Base-by-base conservation (phyloP, 495 filamentous ascomycete genomes). In the Thermothielavioides terrestris region DNA sequence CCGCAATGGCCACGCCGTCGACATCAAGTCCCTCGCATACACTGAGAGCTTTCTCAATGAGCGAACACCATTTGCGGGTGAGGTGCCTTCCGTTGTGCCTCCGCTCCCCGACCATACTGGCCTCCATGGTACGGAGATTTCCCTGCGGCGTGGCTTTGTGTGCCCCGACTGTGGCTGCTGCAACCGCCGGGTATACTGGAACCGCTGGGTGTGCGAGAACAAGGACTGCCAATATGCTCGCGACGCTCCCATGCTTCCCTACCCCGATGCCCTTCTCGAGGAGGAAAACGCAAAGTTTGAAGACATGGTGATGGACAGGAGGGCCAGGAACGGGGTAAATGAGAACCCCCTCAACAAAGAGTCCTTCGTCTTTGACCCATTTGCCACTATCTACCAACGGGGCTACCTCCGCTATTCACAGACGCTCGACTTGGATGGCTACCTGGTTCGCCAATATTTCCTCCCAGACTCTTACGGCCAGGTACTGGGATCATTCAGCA, bases 131-230 rank as follows among this genome's bases (percentile, higher is more conserved):
- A 69, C 64, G 1, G 73, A 76, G 32, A 37, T 48, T 20, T 6
- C 30, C 6, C 68, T 61, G 38, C 69, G 65, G 8, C 48, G 48
- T 2, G 89, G 87, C 0, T 80, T 92, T 43, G 82, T 86, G 1
- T 95, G 89, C 53, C 82, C 80, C 0, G 48, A 63, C n/a, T 94
- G 89, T 55, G 64, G 68, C 0, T 74, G 79, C 27, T 88, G 86
- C 58, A 80, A 73, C 30, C 70, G 78, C 2, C 73, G 87, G 8
- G 62, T 71, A 12, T 59, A 72, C 32, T 94, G 85, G 85, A 55
- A 64, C 17, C 70, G 71, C 0, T 89, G 84, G 85, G 62, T 65
- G 12, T 94, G 88, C 49, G 62, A 70, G 21, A 73, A 71, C 35
- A 40, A 51, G 0, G 53, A 31, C 1, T 90, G 85, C 56, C 50